A percentile compares a stretch with the other conserved stretches of the same genome.
phyloP scores from a whole-genome alignment of 768 basidiomycete genomes.

The Terana coerulea region DNA sequence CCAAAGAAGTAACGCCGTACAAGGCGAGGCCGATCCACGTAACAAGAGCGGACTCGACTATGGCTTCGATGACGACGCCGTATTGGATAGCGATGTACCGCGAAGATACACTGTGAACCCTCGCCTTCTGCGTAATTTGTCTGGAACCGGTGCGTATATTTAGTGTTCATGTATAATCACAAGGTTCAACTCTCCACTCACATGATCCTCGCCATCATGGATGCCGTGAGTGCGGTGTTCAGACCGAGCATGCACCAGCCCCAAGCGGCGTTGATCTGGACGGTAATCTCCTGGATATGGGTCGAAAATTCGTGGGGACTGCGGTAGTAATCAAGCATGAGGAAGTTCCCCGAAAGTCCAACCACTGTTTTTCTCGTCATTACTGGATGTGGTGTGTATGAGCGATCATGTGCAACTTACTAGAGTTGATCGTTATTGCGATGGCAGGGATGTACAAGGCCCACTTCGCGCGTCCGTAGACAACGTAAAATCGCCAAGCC shows the following conservation, averaged over 20 bases:
- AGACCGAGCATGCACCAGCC: conserved; percentile 23
- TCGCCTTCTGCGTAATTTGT: too few species aligned
- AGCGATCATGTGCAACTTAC: conserved; percentile 7
- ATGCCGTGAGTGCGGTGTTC: conserved; percentile 20
- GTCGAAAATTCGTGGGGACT: neutral
- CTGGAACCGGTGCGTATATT: too few species aligned
- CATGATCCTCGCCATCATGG: conserved; percentile 21
- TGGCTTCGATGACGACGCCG: conserved; percentile 10
- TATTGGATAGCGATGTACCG: neutral
- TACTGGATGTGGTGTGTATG: neutral
- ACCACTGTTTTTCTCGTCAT: conserved; percentile 3
- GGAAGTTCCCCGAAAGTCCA: conserved; percentile 4
- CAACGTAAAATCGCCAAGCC: conserved; percentile 24
- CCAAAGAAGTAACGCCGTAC: conserved; percentile 18
- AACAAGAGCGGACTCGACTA: conserved; percentile 22
- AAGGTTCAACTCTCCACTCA: too few species aligned
- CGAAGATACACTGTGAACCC: neutral
- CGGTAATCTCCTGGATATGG: conserved; percentile 7
- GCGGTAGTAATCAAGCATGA: neutral
- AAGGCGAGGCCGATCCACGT: conserved; percentile 23
- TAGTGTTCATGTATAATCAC: too few species aligned
- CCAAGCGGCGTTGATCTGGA: conserved; percentile 23
- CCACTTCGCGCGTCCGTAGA: conserved; percentile 17
- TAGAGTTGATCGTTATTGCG: conserved; percentile 16
- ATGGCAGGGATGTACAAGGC: conserved; percentile 17